These are phyloP conservation scores for Paracorniculantispora psalliotae DNA, from an alignment of 2,329 filamentous ascomycete species.

Conservation along the genomic window DNA sequence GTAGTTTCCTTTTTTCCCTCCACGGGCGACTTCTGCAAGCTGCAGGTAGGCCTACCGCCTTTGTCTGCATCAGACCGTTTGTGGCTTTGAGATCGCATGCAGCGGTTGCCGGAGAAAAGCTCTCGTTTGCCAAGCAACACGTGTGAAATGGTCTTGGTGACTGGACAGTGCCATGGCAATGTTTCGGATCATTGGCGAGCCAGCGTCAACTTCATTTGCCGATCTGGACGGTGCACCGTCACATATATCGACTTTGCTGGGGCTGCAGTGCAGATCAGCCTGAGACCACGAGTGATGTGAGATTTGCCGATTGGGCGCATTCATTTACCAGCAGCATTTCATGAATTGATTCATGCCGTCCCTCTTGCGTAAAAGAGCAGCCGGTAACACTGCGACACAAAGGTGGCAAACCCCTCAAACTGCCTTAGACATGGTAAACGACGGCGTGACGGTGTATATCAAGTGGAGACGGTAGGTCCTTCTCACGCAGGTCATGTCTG, in stretches of 20 bases:
- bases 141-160: background rate
- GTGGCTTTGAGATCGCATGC: background rate
- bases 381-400: conserved; percentile 1
- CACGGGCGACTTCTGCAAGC: background rate
- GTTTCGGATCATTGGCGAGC: background rate
- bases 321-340: background rate
- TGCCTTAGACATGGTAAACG: background rate
- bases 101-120: background rate
- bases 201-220: background rate
- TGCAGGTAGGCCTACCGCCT: background rate
- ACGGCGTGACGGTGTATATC: background rate
- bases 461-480: background rate
- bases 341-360: background rate
- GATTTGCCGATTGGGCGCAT: background rate
- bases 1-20: background rate
- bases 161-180: background rate
- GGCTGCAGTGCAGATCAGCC: background rate
- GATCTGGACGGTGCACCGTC: background rate
- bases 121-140: background rate
- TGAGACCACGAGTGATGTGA: background rate
- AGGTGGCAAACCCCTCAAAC: background rate
- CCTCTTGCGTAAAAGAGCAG: background rate
- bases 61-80: background rate
- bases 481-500: conserved; percentile 9
- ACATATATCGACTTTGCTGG: background rate